phyloP scores from a whole-genome alignment of 495 filamentous ascomycete species.

The Penicillium cinerascens region DNA sequence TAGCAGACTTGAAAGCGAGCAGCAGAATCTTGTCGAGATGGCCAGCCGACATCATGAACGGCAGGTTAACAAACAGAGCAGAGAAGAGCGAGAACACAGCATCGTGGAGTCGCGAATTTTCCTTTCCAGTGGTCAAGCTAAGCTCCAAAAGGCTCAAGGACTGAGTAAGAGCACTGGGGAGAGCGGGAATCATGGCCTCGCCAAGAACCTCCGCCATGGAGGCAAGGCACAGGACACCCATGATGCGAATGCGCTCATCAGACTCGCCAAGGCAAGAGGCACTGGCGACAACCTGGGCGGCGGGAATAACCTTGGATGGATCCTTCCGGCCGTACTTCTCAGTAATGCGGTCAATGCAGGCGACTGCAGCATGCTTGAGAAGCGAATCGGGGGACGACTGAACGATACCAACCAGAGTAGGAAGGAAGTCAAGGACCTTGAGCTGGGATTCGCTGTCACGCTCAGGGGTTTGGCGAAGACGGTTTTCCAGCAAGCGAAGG shows the following conservation, averaged over 20 bases:
- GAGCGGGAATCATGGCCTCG: constrained; percentile 75
- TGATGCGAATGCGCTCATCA: constrained; percentile 67
- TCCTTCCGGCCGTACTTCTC: constrained; percentile 92
- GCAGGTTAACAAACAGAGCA: constrained; percentile 73
- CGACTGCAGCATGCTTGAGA: constrained; percentile 76
- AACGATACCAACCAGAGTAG: constrained; percentile 70
- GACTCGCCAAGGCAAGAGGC: constrained; percentile 67
- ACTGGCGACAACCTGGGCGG: constrained; percentile 73
- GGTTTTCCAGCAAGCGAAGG: constrained; percentile 70
- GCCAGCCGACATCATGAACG: constrained; percentile 75
- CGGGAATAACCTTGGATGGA: constrained; percentile 56
- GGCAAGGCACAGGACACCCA: constrained; percentile 83
- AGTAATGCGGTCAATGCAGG: constrained; percentile 84
- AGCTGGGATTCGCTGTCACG: constrained; percentile 61
- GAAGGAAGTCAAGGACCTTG: constrained; percentile 72
- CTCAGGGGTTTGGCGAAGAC: constrained; percentile 65
- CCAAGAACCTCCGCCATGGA: constrained; percentile 85
- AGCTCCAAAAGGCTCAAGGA: constrained; percentile 64
- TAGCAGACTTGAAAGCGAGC: constrained; percentile 67
- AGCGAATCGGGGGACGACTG: constrained; percentile 63
- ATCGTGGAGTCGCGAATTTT: constrained; percentile 66
- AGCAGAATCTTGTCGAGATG: constrained; percentile 67
- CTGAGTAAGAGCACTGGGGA: constrained; percentile 69
- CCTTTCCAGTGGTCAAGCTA: constrained; percentile 51
- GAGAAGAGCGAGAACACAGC: constrained; percentile 75